Evolutionary conservation across 805 yeast genomes (phyloP), one percentile per base, ranked within the genome.

Genomic region (Cyberlindnera suaveolens): DNA sequence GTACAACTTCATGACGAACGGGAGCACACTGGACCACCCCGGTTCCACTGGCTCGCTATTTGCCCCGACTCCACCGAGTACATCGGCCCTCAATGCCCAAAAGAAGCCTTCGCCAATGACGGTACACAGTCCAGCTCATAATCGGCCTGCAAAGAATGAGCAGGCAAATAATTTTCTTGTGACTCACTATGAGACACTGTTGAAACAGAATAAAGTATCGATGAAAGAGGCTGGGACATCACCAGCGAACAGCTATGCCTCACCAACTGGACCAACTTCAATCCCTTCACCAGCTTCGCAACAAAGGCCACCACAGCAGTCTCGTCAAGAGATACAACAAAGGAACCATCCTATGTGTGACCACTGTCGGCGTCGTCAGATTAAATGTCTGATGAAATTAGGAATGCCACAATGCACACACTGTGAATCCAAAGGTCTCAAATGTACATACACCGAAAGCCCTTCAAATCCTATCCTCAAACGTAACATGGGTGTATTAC

Each of bases 301-400:
- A 17, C 45, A 42, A 41, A 23, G 31, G 27, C 29, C 31, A 29
- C 31, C 23, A 26, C 43, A 34, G 18, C 41, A 26, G 32, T 20
- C 23, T 20, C 40, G 45, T 23, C 42, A 32, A 20, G 38, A 36
- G 20, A 40, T 46, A 33, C 50, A 52, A 36, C 32, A 20, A 31
- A 41, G 23, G 20, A n/a, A 32, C 17, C 9, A 38, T 10, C 47
- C 51, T 7, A 91, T 95, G 1, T 89, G 96, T 58, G 96, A 86
- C 57, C 87, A 82, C 52, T 90, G 97, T 62, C 71, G 95, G 34
- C 68, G 89, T 45, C 71, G 90, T 38, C 86, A 85, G 57, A 82
- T 84, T 18, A 78, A 85, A 50, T 90, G 97, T 67, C 82, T 85
- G 20, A 68, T 80, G 52, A 69, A 75, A 2, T 82, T 86, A 2